Percentiles rank a stretch among this genome's conserved stretches.
These are phyloP conservation scores for Saitozyma sp. DNA, from an alignment of 768 basidiomycete genomes.

Conservation along the genomic window DNA sequence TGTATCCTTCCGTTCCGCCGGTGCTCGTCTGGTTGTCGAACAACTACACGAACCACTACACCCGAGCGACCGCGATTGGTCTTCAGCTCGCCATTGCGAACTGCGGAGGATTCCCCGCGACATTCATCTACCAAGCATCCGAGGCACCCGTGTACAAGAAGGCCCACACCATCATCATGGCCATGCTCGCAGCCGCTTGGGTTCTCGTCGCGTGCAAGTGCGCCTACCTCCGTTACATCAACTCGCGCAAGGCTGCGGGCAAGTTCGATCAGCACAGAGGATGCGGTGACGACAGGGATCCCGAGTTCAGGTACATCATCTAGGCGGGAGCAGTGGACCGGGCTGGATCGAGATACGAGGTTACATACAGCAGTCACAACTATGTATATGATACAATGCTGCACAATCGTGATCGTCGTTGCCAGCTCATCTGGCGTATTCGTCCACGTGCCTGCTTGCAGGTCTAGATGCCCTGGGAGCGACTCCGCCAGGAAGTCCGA, in stretches of 20 bases:
- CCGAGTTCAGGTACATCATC: constrained; percentile 36
- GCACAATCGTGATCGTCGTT: neutral
- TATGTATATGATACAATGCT: neutral
- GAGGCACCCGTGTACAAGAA: constrained; percentile 25
- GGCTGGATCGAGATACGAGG: too few species aligned
- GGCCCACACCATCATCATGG: constrained; percentile 36
- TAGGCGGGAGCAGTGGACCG: constrained; percentile 1
- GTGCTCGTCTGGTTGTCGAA: constrained; percentile 40
- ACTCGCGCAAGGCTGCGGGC: constrained; percentile 28
- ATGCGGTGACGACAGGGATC: constrained; percentile 38
- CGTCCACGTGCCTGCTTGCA: constrained; percentile 43
- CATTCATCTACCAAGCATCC: constrained; percentile 27
- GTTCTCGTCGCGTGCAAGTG: constrained; percentile 32
- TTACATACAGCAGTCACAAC: too few species aligned
- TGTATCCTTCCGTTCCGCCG: constrained; percentile 39
- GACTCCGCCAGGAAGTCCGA: constrained; percentile 9
- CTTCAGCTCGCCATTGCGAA: constrained; percentile 41
- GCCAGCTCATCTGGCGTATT: constrained; percentile 6
- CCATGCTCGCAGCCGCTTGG: constrained; percentile 30
- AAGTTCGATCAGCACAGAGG: constrained; percentile 31
- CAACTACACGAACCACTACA: constrained; percentile 28
- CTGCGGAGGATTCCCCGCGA: constrained; percentile 26
- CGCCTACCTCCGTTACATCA: constrained; percentile 24
- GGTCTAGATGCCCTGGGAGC: constrained; percentile 21
- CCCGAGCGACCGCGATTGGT: constrained; percentile 34